A percentile compares a stretch with the other conserved stretches of the same genome.
phyloP scores from a whole-genome alignment of 306 rosid species.

The Alnus rubra region DNA sequence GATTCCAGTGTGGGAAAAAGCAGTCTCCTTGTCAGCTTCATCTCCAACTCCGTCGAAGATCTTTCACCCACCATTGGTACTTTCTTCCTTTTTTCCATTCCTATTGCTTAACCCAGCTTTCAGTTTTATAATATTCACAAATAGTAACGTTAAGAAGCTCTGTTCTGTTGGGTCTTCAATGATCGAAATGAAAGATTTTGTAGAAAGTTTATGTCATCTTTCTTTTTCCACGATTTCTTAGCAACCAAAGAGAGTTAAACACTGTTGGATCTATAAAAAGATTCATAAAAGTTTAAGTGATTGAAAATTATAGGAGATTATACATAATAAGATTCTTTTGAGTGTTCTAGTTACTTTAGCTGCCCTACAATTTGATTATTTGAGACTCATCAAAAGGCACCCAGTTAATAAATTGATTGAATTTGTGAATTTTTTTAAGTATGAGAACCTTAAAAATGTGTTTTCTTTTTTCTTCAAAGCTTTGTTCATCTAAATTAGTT shows the following conservation, averaged over 20 bases:
- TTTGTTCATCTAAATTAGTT: too few species aligned
- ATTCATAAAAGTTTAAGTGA: constrained; percentile 9
- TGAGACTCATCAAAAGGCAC: background rate
- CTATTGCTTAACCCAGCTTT: constrained; percentile 3
- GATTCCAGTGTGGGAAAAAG: constrained; percentile 98
- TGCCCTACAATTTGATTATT: background rate
- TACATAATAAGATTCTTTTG: background rate
- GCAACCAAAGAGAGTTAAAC: constrained; percentile 13
- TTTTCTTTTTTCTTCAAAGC: too few species aligned
- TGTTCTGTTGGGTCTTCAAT: background rate
- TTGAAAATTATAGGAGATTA: background rate
- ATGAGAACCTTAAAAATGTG: too few species aligned
- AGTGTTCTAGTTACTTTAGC: background rate
- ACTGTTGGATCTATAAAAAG: constrained; percentile 34
- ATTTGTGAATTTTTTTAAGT: too few species aligned
- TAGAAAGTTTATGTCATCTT: too few species aligned
- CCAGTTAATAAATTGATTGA: background rate
- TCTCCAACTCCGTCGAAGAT: constrained; percentile 58
- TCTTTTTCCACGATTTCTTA: background rate
- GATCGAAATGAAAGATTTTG: background rate
- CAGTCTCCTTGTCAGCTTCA: constrained; percentile 86
- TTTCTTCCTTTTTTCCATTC: background rate
- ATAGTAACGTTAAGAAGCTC: background rate
- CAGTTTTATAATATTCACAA: background rate
- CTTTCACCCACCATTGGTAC: constrained; percentile 87